Evolutionary conservation across 139 green algal species (phyloP), one percentile per base, ranked within the genome.

Genomic region (Astrephomene gubernaculifera): DNA sequence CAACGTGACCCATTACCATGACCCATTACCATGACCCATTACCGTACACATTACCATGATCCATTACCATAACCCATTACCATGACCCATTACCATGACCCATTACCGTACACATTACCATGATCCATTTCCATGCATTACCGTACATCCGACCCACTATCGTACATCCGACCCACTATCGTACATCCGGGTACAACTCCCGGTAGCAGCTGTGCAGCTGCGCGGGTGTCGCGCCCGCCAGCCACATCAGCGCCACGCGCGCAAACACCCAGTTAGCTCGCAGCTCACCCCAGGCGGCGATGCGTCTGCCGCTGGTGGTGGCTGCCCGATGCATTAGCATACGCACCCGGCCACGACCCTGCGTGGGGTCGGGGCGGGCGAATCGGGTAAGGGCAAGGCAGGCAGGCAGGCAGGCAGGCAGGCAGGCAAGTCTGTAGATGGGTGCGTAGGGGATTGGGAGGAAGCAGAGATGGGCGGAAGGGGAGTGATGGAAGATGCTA

Each of bases 291-390:
- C 87, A 95, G 9, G 78, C 83, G 25, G 63, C 92, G 79, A 97
- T 84, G 53, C 94, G 88, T 33, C 94, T 79, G 0, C 93, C 94
- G 81, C 91, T 96, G 44, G 93, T 96, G 43, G 54, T 25, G 31
- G 82, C 89, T n/a, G 76, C 39, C 2, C 78, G 67, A 25, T 78
- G 53, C 68, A 85, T 38, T 69, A 96, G 41, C 70, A 82, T 70
- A 12, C 54, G 74, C 27, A 82, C 74, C 0, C 74, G 54, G 36
- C 74, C 54, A 27, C 72, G 71, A 17, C 71, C 71, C 71, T 79
- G 71, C 35, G 61, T 39, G 29, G 25, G 54, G 54, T 8, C 22
- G 54, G 6, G 61, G 17, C n/a, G 61, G n/a, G n/a, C n/a, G n/a
- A n/a, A n/a, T n/a, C n/a, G n/a, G n/a, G n/a, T n/a, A n/a, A n/a